Evolutionary conservation across 1,284 basidiomycete genomes (phyloP), one percentile per base, ranked within the genome.

Genomic region (Megacollybia platyphylla): DNA sequence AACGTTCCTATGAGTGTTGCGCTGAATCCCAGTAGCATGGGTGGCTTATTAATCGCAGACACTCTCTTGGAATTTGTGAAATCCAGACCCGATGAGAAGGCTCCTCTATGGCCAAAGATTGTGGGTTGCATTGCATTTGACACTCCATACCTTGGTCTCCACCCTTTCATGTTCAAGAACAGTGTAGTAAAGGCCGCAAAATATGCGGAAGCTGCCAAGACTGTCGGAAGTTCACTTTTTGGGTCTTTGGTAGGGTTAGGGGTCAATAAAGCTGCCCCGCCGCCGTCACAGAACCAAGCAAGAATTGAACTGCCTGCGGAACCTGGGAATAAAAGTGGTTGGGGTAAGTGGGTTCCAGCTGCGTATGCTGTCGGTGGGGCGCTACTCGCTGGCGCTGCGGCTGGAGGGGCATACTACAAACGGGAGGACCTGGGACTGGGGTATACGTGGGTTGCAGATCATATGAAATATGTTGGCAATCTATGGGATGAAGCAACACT

Each of bases 121-220:
- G 68, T 87, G 30, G 87, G 79, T 5, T 83, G 82, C 48, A 64
- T 89, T 45, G 86, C 92, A 1, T 96, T 85, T 55, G 93, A 97
- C 55, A 94, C 93, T 1, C 93, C 91, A 5, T 93, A 85, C 58
- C 73, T 88, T 20, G 90, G 90, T 8, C 66, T 97, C 7, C 82
- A 96, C 53, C 92, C 92, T 0, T 68, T 70, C 44, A 79, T 91
- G 8, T 87, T 93, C 68, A 92, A 91, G 65, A 80, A 92, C 57
- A 73, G 74, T 36, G 77, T 88, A 1, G 80, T 78, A 1, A 87
- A 88, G 56, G 87, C 80, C 0, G 72, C 79, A 1, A 72, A 76
- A 47, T 87, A 88, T 54, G 77, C 80, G 7, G 73, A 73, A 46
- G 67, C 77, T 4, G 89, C 86, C 1, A 71, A 71, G 35, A 60